A percentile compares a stretch with the other conserved stretches of the same genome.
Evolutionary conservation across 2,329 filamentous ascomycete species (phyloP).

Genomic region (Neoscytalidium dimidiatum): DNA sequence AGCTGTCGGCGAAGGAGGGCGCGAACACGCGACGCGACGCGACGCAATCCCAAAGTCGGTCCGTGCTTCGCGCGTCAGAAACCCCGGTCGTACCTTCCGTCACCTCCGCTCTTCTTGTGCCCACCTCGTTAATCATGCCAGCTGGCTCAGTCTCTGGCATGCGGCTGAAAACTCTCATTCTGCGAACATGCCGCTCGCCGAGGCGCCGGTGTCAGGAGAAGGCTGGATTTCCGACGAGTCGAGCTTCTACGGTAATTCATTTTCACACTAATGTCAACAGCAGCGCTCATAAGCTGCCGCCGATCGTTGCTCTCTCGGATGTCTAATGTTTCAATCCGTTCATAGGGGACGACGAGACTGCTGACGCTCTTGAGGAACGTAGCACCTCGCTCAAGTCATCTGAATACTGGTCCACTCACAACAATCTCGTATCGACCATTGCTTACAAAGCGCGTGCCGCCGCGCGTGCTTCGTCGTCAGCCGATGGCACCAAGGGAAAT

Average conservation of each 20-base stretch:
- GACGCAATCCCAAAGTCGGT: too few species aligned
- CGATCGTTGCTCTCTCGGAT: neutral
- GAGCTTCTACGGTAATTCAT: constrained; percentile 45
- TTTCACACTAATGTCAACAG: neutral
- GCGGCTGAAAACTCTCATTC: neutral
- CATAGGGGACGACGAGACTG: constrained; percentile 21
- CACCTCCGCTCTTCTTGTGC: neutral
- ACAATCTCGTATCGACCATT: neutral
- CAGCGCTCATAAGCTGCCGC: neutral
- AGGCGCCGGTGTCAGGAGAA: constrained; percentile 31
- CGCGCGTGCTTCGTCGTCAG: neutral
- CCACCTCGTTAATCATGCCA: neutral
- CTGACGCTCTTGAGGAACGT: neutral
- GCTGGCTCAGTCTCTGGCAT: neutral
- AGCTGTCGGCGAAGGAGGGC: constrained; percentile 1
- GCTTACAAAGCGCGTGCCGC: neutral
- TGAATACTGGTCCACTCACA: constrained; percentile 9
- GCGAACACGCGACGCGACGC: constrained; percentile 6
- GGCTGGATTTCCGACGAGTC: constrained; percentile 46
- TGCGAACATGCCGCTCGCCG: constrained; percentile 21
- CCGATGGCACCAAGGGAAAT: neutral
- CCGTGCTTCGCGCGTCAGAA: constrained; percentile 1
- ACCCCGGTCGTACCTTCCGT: neutral
- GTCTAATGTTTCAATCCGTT: neutral
- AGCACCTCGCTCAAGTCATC: neutral